Evolutionary conservation across 495 filamentous ascomycete genomes (phyloP), one percentile per base, ranked within the genome.

Genomic region (Lentithecium fluviatile): DNA sequence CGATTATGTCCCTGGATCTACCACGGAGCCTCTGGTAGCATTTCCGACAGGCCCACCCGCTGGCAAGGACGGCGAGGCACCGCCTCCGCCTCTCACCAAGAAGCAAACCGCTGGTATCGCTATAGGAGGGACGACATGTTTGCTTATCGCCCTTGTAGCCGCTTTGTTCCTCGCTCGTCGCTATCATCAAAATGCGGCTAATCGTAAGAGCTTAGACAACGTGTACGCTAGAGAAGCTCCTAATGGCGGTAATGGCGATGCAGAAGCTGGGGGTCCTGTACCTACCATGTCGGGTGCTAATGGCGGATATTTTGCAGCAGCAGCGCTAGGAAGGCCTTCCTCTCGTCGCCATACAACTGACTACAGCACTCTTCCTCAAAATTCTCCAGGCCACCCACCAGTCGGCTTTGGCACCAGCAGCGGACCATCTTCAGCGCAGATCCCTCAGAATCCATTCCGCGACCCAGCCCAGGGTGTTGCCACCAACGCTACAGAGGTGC

Each of bases 191-290:
- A 60, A 56, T 36, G 56, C 50, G 7, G 49, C 29, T 3, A 55
- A 49, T 13, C 60, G 43, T 24, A 34, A 55, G 12, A 52, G 56
- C 51, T 34, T n/a, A 11, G 50, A 20, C 1, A 60, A 60, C 26
- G 60, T 68, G 1, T 68, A 68, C 56, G n/a, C 65, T 60, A 15
- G 56, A 68, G 54, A 25, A 56, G 4, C 65, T 40, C 45, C 65
- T 5, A 43, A 56, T 7, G 38, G 32, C 10, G 38, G 64, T 20
- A 47, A 54, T 54, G 54, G 23, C 40, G 60, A 59, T 37, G 65
- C 58, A 19, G 58, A 61, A 54, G 46, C 52, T 42, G 56, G 56
- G 12, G 62, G 50, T 17, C 56, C 19, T 36, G 56, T 49, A 21
- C 56, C 45, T 45, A 45, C 50, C n/a, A 64, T 64, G 61, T 64